Evolutionary conservation across 2,329 filamentous ascomycete genomes (phyloP).

Genomic region (Ustulina deusta): DNA sequence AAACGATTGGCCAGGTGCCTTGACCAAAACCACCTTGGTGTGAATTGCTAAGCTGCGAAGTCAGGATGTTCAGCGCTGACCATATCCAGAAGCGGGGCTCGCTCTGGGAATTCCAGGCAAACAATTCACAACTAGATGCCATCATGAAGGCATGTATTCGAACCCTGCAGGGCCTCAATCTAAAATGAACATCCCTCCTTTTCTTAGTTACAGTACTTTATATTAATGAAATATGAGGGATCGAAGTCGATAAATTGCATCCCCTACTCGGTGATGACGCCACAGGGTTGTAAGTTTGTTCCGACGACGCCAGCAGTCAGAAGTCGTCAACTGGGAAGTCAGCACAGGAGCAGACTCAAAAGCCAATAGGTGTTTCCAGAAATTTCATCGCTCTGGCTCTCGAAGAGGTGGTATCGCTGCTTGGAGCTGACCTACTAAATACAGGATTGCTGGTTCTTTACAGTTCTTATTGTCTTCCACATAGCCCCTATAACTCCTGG

Average conservation of each 20-base stretch:
- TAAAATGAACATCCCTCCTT: background rate
- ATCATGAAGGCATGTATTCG: background rate
- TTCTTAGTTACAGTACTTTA: background rate
- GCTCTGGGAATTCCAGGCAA: background rate
- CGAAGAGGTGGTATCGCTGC: background rate
- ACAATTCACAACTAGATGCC: background rate
- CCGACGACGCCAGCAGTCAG: background rate
- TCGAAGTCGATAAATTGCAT: background rate
- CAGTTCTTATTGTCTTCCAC: background rate
- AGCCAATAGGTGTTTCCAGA: background rate
- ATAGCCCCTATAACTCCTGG: background rate
- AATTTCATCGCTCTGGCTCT: background rate
- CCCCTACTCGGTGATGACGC: background rate
- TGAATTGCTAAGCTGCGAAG: background rate
- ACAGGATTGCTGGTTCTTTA: background rate
- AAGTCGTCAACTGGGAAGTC: background rate
- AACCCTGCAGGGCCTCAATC: background rate
- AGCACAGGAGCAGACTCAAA: background rate
- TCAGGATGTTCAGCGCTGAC: background rate
- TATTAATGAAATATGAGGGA: background rate
- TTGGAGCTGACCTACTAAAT: constrained; percentile 1
- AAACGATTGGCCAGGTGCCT: too few species aligned
- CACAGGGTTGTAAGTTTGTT: background rate
- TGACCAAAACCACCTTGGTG: background rate
- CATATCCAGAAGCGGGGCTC: background rate